Evolutionary conservation across 1,284 basidiomycete species (phyloP), one percentile per base, ranked within the genome.

Genomic region (Clitocybe nebularis): DNA sequence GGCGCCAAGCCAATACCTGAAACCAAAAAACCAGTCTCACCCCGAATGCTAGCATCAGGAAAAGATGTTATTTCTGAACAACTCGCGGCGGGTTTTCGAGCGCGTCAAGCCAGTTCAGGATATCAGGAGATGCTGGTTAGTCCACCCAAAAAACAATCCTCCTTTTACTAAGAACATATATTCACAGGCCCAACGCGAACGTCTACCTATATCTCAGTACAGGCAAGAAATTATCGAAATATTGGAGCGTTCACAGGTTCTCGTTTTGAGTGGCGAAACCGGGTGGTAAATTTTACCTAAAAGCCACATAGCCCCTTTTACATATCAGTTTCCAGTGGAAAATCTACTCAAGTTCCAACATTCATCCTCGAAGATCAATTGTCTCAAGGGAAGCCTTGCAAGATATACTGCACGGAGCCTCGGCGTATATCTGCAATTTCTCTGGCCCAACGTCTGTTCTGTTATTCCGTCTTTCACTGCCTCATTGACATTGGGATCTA

Each of bases 371-470:
- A 99, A 62, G 82, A 96, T 58, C 84, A 90, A 41, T 77, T 98
- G 11, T 78, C 84, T 4, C 77, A 77, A 45, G 95, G 94, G 13
- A 78, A 77, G 52, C 76, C 81, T 38, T 97, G 93, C 71, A 95
- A 89, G 63, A 91, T 99, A 52, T 93, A 85, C 56, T 96, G 94
- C 51, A 98, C 95, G 2, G 95, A 99, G 56, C 96, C 96, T 1
- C 78, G 96, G 19, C 83, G 95, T 43, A 99, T 99, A 55, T 96
- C 93, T 44, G 95, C 96, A 1, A 93, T 99, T 38, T 98, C 96
- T 1, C 77, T 99, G 3, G 95, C 96, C 0, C 92, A 97, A 55
- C 87, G 95, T 71, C 44, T 20, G 63, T 53, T 22, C 14, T 23
- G 16, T 29, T n/a, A n/a, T n/a, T 39, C 21, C 21, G 23, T 37